phyloP scores from a whole-genome alignment of 768 basidiomycete species.

The Boletus rubropictus region DNA sequence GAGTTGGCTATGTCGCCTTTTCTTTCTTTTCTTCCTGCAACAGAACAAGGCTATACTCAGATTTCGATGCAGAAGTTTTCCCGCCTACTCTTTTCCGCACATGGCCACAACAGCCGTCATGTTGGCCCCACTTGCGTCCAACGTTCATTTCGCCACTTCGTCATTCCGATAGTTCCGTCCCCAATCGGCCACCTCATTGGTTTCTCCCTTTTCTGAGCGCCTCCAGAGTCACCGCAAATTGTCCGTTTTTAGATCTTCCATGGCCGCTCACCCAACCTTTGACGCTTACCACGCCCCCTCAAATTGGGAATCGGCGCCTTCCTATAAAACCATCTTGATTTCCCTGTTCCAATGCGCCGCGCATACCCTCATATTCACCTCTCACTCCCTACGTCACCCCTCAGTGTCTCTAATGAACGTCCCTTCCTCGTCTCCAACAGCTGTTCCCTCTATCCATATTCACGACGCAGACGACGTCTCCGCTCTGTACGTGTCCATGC shows the following conservation, averaged over 20 bases:
- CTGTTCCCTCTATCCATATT: slow-evolving; percentile 20
- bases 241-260: slow-evolving; percentile 1
- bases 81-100: not conserved
- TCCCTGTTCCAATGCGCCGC: slow-evolving; percentile 5
- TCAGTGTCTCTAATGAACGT: slow-evolving; percentile 6
- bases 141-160: slow-evolving; percentile 3
- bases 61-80: slow-evolving; percentile 9
- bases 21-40: not conserved
- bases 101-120: not conserved
- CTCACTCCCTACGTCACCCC: not conserved
- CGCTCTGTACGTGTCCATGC: slow-evolving; percentile 14
- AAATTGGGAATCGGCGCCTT: slow-evolving; percentile 6
- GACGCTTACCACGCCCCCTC: slow-evolving; percentile 10
- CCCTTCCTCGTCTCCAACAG: not conserved
- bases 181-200: slow-evolving; percentile 4
- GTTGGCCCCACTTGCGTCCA: not conserved
- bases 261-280: not conserved
- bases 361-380: slow-evolving; percentile 1
- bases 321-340: slow-evolving; percentile 18
- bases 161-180: not conserved
- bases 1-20: not conserved
- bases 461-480: slow-evolving; percentile 6
- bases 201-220: slow-evolving; percentile 8
- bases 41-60: slow-evolving; percentile 4
- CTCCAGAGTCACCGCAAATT: not conserved